Evolutionary conservation across 2,329 filamentous ascomycete species (phyloP).

Genomic region (Acrodontium crateriforme): DNA sequence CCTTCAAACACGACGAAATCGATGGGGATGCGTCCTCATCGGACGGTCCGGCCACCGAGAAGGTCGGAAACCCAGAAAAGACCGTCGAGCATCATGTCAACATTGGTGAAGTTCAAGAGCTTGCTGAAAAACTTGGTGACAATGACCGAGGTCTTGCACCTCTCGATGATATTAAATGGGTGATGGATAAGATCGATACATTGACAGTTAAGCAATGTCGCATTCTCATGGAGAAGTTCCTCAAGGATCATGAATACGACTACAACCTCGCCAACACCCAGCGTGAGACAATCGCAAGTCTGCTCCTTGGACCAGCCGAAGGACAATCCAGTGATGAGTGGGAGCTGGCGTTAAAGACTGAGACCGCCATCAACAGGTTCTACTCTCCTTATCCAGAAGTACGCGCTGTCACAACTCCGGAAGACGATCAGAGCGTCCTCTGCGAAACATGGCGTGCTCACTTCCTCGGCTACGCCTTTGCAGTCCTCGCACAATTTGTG

Average conservation of each 20-base stretch:
- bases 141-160: conserved; percentile 1
- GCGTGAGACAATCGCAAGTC: conserved; percentile 1
- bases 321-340: conserved; percentile 46
- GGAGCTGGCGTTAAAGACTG: conserved; percentile 65
- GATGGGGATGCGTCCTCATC: too few relatives aligned
- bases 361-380: conserved; percentile 5
- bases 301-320: conserved; percentile 2
- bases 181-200: conserved; percentile 2
- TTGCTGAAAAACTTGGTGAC: conserved; percentile 2
- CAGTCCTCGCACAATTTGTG: conserved; percentile 2
- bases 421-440: conserved; percentile 1
- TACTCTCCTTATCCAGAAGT: conserved; percentile 49
- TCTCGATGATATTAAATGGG: conserved; percentile 1
- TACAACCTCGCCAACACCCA: conserved; percentile 2
- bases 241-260: conserved; percentile 2
- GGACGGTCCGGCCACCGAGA: too few relatives aligned
- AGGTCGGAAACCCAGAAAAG: too few relatives aligned
- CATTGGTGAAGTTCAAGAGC: conserved; percentile 1
- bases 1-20: too few relatives aligned
- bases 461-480: conserved; percentile 2
- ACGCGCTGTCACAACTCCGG: conserved; percentile 3
- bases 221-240: neutral
- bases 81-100: too few relatives aligned
- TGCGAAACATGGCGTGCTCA: conserved; percentile 3
- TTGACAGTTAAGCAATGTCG: conserved; percentile 1